Evolutionary conservation across 306 rosid species (phyloP).

Genomic region (Mucuna pruriens): DNA sequence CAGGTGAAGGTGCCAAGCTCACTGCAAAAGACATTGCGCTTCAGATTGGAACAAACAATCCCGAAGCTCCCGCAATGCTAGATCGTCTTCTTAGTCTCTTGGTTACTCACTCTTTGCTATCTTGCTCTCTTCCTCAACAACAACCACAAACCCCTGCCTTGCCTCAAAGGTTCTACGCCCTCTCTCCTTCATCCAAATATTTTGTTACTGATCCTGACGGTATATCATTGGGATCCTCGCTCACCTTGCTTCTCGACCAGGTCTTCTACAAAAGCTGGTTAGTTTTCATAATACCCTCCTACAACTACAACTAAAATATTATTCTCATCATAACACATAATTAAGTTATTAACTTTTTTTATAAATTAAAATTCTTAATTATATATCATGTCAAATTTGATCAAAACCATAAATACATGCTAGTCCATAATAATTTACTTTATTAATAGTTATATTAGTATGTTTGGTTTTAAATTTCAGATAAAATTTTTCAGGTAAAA

Average conservation of each 20-base stretch:
- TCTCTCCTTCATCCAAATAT: conserved; percentile 32
- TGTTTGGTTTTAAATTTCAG: too few relatives aligned
- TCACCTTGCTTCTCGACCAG: conserved; percentile 43
- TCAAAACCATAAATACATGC: too few relatives aligned
- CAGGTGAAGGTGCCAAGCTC: conserved; percentile 47
- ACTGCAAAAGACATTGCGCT: conserved; percentile 49
- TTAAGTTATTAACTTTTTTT: too few relatives aligned
- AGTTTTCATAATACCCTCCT: neutral
- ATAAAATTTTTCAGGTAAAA: too few relatives aligned
- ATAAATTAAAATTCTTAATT: too few relatives aligned
- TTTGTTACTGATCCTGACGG: conserved; percentile 52
- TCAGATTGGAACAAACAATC: conserved; percentile 47
- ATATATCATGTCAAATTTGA: too few relatives aligned
- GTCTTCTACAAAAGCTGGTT: conserved; percentile 56
- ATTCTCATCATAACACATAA: too few relatives aligned
- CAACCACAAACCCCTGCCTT: neutral
- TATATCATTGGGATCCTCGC: conserved; percentile 36
- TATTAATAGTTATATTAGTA: too few relatives aligned
- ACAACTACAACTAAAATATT: too few relatives aligned
- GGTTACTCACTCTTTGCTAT: conserved; percentile 51
- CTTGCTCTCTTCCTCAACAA: conserved; percentile 27
- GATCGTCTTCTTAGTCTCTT: conserved; percentile 63
- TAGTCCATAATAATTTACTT: too few relatives aligned
- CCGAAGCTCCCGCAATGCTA: conserved; percentile 53
- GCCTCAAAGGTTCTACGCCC: conserved; percentile 43